Evolutionary conservation across 805 yeast species (phyloP).

Genomic region (Nakazawaea wyomingensis): DNA sequence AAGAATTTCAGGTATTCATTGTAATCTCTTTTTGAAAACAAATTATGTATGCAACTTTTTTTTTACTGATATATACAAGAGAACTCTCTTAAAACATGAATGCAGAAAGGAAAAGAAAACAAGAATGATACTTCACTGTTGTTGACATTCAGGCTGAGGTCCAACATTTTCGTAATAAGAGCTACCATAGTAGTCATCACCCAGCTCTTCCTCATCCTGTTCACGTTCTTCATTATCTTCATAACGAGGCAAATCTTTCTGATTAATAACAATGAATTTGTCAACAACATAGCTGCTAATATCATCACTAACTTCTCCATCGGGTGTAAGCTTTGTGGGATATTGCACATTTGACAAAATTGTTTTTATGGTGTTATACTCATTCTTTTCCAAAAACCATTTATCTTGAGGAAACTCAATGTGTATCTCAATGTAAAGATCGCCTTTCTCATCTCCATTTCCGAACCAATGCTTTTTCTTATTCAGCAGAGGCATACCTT

Average conservation of each 20-base stretch:
- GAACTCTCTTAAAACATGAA: background rate
- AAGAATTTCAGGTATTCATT: conserved; percentile 44
- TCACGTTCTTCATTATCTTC: conserved; percentile 2
- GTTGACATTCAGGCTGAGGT: conserved; percentile 10
- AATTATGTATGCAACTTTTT: too few relatives aligned
- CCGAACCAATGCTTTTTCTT: conserved; percentile 19
- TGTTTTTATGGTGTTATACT: conserved; percentile 46
- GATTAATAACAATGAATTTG: conserved; percentile 1
- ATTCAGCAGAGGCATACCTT: conserved; percentile 75
- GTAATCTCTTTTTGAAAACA: background rate
- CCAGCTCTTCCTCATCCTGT: background rate
- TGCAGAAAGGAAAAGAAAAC: background rate
- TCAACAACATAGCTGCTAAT: conserved; percentile 5
- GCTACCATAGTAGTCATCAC: background rate
- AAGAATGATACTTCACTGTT: background rate
- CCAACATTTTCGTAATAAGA: conserved; percentile 1
- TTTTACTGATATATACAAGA: background rate
- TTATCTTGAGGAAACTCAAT: conserved; percentile 80
- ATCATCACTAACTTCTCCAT: background rate
- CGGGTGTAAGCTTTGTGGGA: background rate
- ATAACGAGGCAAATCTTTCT: background rate
- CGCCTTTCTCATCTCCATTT: conserved; percentile 43
- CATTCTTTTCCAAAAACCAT: conserved; percentile 77
- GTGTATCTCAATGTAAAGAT: conserved; percentile 62
- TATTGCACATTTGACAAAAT: conserved; percentile 28